Base-by-base conservation (phyloP, 2,329 filamentous ascomycete species). In the Boeremia lycopersici region DNA sequence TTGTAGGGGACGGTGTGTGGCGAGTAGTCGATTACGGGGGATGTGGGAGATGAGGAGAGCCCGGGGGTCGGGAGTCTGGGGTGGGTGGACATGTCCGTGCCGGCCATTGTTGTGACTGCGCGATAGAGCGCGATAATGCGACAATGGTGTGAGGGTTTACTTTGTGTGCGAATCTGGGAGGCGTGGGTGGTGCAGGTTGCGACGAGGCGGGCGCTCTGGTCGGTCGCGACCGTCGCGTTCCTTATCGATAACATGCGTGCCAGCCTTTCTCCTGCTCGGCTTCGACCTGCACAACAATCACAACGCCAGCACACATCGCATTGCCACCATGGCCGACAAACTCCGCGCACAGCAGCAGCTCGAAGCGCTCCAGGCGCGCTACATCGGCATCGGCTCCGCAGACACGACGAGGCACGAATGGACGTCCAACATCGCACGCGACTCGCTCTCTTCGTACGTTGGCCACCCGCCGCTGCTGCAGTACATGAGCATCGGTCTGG, bases 351-450 rank as follows among this genome's bases (percentile, higher is more conserved):
- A 96, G 68, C 95, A 99, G 78, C 95, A 99, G 77, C 93, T 99
- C 73, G 95, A 99, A 78, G 89, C 92, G 62, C 89, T 98, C 15
- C 95, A 99, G 78, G 89, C 93, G 70, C 96, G 96, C 71, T 97
- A 95, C 81, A 84, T 99, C 69, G 95, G 95, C 65, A 98, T 95
- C 4, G 95, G 95, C 23, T 93, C 97, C 76, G 91, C 93, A 38
- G 95, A 99, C 79, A 98, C 93, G 12, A 96, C 92, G 25, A 96
- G 91, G 76, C 95, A 95, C 87, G 95, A 99, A 79, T 99, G 93
- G 92, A 89, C 89, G 45, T 93, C 90, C 56, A 99, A 98, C 79
- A 93, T 98, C 72, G 86, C 92, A 73, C 92, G 95, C 74, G 95
- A 99, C 80, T 96, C 89, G 19, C 93, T 93, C 73, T 86, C 92